phyloP scores from a whole-genome alignment of 441 rosid species.

The Euphorbia celastroides region DNA sequence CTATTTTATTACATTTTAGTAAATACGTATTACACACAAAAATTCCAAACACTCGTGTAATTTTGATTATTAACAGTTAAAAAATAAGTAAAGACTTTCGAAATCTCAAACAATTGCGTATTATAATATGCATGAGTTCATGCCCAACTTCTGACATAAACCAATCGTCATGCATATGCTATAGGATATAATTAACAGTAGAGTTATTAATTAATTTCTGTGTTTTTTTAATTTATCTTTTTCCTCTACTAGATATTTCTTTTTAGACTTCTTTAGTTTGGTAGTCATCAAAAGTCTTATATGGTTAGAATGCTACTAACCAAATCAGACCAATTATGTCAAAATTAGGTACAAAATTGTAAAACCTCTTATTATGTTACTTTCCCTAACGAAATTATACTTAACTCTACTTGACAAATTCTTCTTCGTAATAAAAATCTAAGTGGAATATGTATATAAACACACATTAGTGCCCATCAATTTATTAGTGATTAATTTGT shows the following conservation, averaged over 20 bases:
- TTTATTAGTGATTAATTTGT: background rate
- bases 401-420: background rate
- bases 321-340: conserved; percentile 27
- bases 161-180: conserved; percentile 34
- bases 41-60: conserved; percentile 27
- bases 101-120: background rate
- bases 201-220: background rate
- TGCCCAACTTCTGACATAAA: conserved; percentile 13
- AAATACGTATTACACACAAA: conserved; percentile 3
- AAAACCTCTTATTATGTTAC: conserved; percentile 27
- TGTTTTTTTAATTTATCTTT: background rate
- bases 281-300: conserved; percentile 39
- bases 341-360: conserved; percentile 39
- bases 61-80: too few species aligned
- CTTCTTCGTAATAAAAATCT: too few species aligned
- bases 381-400: conserved; percentile 38
- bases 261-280: conserved; percentile 23
- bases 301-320: conserved; percentile 40
- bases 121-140: background rate
- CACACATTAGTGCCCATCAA: background rate
- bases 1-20: background rate
- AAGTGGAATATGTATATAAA: too few species aligned
- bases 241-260: background rate
- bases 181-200: background rate
- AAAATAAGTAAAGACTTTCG: background rate